phyloP scores from a whole-genome alignment of 352 stramenopile species.

The Globisporangium splendens region DNA sequence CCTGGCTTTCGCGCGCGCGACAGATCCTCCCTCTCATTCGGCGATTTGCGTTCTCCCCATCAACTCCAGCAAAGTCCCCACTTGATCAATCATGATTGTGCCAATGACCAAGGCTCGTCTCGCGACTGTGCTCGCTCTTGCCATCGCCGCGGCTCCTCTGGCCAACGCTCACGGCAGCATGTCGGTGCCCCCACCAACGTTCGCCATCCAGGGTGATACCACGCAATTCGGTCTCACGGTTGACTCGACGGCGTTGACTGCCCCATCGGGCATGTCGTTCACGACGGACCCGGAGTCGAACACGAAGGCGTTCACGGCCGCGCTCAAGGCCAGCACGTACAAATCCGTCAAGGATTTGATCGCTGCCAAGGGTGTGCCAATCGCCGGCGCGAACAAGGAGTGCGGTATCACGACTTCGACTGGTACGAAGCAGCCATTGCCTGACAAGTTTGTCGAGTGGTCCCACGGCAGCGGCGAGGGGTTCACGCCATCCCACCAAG shows the following conservation, averaged over 20 bases:
- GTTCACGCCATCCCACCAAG: constrained; percentile 32
- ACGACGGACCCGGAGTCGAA: constrained; percentile 15
- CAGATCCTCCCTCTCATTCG: no score
- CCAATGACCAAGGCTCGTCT: no score
- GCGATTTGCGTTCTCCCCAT: no score
- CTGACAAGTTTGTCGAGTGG: constrained; percentile 32
- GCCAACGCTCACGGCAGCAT: not conserved
- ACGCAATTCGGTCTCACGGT: constrained; percentile 14
- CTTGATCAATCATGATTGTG: no score
- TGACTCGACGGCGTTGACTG: constrained; percentile 8
- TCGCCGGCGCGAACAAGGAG: constrained; percentile 8
- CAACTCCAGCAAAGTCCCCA: no score
- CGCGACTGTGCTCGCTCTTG: no score
- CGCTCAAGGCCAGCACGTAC: constrained; percentile 22
- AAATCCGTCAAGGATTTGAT: constrained; percentile 19
- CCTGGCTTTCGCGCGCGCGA: no score
- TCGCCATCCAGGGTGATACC: constrained; percentile 7
- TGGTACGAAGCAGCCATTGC: constrained; percentile 29
- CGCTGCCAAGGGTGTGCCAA: constrained; percentile 1
- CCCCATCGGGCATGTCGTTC: constrained; percentile 12
- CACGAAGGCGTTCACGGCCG: constrained; percentile 20
- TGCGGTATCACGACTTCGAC: constrained; percentile 28
- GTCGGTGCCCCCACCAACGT: constrained; percentile 11
- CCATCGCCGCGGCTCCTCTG: no score
- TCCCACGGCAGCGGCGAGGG: constrained; percentile 16